Evolutionary conservation across 2,329 filamentous ascomycete genomes (phyloP), one percentile per base, ranked within the genome.

Genomic region (Thyridium curvatum): DNA sequence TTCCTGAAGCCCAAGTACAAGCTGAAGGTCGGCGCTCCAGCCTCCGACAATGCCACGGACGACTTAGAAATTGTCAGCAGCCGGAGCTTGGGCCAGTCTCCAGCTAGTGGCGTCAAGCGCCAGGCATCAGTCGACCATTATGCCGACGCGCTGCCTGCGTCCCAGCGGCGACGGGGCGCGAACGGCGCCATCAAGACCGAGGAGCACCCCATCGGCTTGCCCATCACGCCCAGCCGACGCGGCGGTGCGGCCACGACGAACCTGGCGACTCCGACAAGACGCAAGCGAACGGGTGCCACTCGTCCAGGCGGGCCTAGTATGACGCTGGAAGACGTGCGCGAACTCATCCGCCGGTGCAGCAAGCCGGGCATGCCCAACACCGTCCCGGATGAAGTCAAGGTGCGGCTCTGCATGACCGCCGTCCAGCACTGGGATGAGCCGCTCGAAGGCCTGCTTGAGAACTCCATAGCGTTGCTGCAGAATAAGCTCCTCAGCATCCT

Each of bases 311-410:
- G 6, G 6, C 21, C 21, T 26, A 26, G 21, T 31, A 51, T 57
- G 26, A 71, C 68, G 1, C 60, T 79, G 3, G 56, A 58, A 4
- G 60, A 71, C 30, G 74, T 86, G 2, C 68, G 72, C 0, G 56
- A 64, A 0, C 69, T 79, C 10, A 80, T 84, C 12, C 57, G 64
- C 14, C 59, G 65, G 4, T 74, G 75, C 12, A 73, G 71, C 18
- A 66, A 66, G 14, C 71, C 76, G 0, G 79, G 80, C 0, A 66
- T 80, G 47, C 78, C 77, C 0, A 71, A 73, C 7, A 66, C 79
- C 1, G 72, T 78, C 0, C 72, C 79, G 0, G 69, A 74, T 0
- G 72, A 76, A 30, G 78, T 83, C 0, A 77, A 81, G 16, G 71
- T 79, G 18, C 65, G 66, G 0, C 63, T 85, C 13, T 78, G 74